Evolutionary conservation across 306 rosid species (phyloP).

Genomic region (Cicer bijugum): DNA sequence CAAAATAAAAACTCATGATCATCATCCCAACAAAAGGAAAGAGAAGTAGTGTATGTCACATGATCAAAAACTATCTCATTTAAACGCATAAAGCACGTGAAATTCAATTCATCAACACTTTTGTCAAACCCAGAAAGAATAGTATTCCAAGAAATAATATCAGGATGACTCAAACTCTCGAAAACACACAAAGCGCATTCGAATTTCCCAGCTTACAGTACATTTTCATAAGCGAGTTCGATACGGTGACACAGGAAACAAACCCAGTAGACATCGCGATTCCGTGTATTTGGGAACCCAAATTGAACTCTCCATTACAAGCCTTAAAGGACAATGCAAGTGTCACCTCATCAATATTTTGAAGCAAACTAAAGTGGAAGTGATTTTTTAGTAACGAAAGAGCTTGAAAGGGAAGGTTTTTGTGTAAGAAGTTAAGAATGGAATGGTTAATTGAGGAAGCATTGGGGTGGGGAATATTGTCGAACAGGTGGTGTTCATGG

Average conservation of each 20-base stretch:
- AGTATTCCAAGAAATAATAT: slow-evolving; percentile 86
- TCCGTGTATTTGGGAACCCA: slow-evolving; percentile 69
- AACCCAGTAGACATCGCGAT: slow-evolving; percentile 58
- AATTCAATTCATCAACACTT: slow-evolving; percentile 63
- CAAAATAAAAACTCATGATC: slow-evolving; percentile 62
- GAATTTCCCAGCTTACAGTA: slow-evolving; percentile 63
- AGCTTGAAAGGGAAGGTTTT: slow-evolving; percentile 52
- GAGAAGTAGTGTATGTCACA: slow-evolving; percentile 64
- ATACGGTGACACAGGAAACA: slow-evolving; percentile 52
- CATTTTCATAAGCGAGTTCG: slow-evolving; percentile 84
- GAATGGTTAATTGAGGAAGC: slow-evolving; percentile 51
- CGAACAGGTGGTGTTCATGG: slow-evolving; percentile 57
- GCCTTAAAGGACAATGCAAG: slow-evolving; percentile 75
- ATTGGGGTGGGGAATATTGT: slow-evolving; percentile 57
- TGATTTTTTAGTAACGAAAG: slow-evolving; percentile 59
- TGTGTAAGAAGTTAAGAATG: slow-evolving; percentile 56
- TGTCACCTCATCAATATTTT: slow-evolving; percentile 54
- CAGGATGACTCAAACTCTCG: slow-evolving; percentile 57
- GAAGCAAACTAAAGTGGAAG: slow-evolving; percentile 41
- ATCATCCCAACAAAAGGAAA: slow-evolving; percentile 62
- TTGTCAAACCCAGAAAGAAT: slow-evolving; percentile 72
- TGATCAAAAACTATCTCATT: slow-evolving; percentile 70
- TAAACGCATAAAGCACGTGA: slow-evolving; percentile 59
- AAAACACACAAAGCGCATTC: slow-evolving; percentile 58
- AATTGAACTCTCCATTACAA: slow-evolving; percentile 58